Conservation (phyloP, 495 filamentous ascomycete species). For the Sabuloglossum arenarium region DNA sequence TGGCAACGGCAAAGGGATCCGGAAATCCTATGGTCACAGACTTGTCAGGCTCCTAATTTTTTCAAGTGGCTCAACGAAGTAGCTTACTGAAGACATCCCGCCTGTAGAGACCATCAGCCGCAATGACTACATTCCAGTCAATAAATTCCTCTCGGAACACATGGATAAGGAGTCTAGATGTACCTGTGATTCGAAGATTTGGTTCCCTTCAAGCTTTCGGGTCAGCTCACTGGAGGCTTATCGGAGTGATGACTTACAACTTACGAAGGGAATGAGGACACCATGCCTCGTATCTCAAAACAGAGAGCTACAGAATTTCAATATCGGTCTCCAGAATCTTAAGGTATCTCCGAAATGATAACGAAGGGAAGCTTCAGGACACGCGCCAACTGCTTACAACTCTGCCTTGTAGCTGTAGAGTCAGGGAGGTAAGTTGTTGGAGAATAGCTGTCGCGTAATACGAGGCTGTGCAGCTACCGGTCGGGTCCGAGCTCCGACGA, state of each 20-base stretch:
- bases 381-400: too few species aligned
- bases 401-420: not conserved
- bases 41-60: not conserved
- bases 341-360: not conserved
- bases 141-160: not conserved
- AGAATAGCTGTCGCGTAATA: not conserved
- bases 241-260: slow-evolving; percentile 1
- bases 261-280: slow-evolving; percentile 1
- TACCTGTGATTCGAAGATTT: slow-evolving; percentile 47
- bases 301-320: not conserved
- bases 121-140: slow-evolving; percentile 50
- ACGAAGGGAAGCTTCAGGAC: not conserved
- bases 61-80: slow-evolving; percentile 5
- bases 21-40: slow-evolving; percentile 50
- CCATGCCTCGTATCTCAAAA: not conserved
- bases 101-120: slow-evolving; percentile 95
- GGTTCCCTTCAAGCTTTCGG: slow-evolving; percentile 20
- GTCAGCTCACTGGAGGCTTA: not conserved
- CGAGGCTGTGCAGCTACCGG: slow-evolving; percentile 1
- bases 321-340: not conserved
- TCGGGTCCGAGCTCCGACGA: not conserved
- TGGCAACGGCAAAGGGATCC: slow-evolving; percentile 94
- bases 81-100: slow-evolving; percentile 91
- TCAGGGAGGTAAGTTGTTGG: not conserved
- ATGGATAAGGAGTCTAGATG: slow-evolving; percentile 10